Base-by-base conservation (phyloP, 2,329 filamentous ascomycete genomes). In the Eurotiales sp. region DNA sequence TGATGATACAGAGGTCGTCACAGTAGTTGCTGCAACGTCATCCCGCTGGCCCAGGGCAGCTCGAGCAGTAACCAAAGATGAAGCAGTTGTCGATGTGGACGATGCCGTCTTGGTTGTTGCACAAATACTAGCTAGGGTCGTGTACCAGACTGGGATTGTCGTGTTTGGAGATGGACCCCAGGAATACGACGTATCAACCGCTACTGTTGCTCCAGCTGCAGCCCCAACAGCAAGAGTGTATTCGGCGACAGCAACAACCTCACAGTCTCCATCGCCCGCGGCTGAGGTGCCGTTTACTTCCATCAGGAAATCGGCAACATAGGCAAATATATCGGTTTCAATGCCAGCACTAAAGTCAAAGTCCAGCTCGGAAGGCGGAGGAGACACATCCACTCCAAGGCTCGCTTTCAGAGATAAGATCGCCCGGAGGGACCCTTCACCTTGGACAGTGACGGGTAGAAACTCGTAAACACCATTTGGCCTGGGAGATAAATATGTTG, bases 401-500 rank as follows among this genome's bases (percentile, higher is more conserved):
- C 55, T 51, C 8, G 58, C 48, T 2, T 55, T 40, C 3, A 65
- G 58, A 3, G 72, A 55, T 1, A 68, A 64, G 2, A 72, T 36
- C 2, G 57, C 57, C 11, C 54, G 52, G 12, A 59, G 50, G 19
- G 56, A 50, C 6, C 56, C 72, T n/a, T 69, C 71, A 25, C 67
- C 73, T 53, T 73, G 63, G 27, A 82, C 64, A 0, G 69, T 77
- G 3, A 83, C 76, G 0, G 80, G 80, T 1, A 83, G 71, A 51
- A 82, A 81, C 51, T 82, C 78, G 53, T 82, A 82, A 12, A 72
- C 62, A 0, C 75, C 80, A 5, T 78, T 78, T 3, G 77, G 73
- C 40, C 77, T 81, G 15, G 29, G 8, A 22, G 3, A 22, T 2
- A 5, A 17, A 10, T 10, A 27, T 27, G 10, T 27, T 5, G 10